Base-by-base conservation (phyloP, 352 stramenopile species). In the Achlya hypogyna region DNA sequence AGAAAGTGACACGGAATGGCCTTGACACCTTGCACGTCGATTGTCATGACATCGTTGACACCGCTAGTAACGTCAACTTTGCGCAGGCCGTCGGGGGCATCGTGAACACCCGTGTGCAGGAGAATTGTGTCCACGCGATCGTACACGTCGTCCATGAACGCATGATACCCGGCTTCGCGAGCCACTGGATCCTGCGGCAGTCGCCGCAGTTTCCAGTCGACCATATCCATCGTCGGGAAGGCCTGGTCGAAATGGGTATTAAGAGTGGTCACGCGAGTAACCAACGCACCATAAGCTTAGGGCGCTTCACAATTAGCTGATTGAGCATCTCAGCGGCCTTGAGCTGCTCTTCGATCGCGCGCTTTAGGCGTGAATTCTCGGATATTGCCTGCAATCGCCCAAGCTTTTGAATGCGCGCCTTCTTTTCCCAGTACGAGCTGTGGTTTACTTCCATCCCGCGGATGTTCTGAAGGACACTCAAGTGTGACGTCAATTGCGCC, bases 61-160 rank as follows among this genome's bases (percentile, higher is more conserved):
- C 42, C 22, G 12, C 12, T 56, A 10, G 38, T n/a, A 20, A 56
- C 2, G 2, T 56, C 49, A n/a, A 56, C 6, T 12, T 10, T 22
- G 12, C 49, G 25, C 10, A 56, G 25, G 20, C 49, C 49, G 31
- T 56, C 49, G 14, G 35, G 23, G 6, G 23, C 35, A 23, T 66
- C 59, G 8, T 45, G 18, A 28, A 66, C 18, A 4, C 35, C 59
- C 14, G 47, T 58, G 27, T 31, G 59, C 1, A 66, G 12, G 23
- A 66, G 47, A 27, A 66, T 66, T 10, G 59, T 66, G 32, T 66
- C 59, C 18, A 66, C 27, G 27, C 59, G 42, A 20, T 66, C 59
- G 47, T 66, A 66, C 22, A 23, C 42, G 14, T 43, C 29, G 20
- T 51, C 45, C 29, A 66, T 51, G 18, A 66, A 45, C 27, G 47